phyloP scores from a whole-genome alignment of 805 yeast genomes.

The Myxozyma sirexii region DNA sequence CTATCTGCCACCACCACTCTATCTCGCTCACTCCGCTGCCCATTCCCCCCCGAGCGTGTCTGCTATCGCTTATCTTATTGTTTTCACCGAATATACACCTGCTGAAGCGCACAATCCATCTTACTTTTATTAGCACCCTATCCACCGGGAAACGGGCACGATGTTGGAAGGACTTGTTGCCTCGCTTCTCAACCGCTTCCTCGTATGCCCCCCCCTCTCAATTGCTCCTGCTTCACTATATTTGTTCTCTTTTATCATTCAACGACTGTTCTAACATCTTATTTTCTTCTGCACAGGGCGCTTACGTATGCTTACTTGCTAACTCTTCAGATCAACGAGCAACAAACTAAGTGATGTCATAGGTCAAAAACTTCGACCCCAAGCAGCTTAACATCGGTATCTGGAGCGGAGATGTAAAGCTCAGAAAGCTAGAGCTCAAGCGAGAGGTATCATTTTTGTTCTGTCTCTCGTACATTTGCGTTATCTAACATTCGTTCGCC shows the following conservation, averaged over 20 bases:
- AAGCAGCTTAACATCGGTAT: slow-evolving; percentile 93
- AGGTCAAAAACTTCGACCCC: slow-evolving; percentile 94
- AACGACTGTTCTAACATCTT: slow-evolving; percentile 12
- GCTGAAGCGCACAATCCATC: too few species aligned
- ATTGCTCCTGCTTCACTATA: background rate
- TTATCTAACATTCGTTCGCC: background rate
- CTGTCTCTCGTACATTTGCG: background rate
- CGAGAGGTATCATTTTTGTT: slow-evolving; percentile 54
- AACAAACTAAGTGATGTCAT: slow-evolving; percentile 40
- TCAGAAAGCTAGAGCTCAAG: slow-evolving; percentile 74
- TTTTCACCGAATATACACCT: too few species aligned
- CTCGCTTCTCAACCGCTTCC: slow-evolving; percentile 47
- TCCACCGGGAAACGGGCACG: background rate
- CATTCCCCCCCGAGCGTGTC: too few species aligned
- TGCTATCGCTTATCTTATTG: too few species aligned
- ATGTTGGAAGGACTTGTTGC: slow-evolving; percentile 52
- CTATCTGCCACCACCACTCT: too few species aligned
- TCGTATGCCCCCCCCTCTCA: slow-evolving; percentile 39
- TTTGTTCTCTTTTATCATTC: background rate
- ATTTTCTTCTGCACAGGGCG: slow-evolving; percentile 37
- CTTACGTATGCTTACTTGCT: slow-evolving; percentile 37
- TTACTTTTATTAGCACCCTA: background rate
- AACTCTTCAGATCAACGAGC: background rate
- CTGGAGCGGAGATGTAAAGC: slow-evolving; percentile 95
- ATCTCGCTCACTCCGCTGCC: too few species aligned